Percentiles rank a stretch among this genome's conserved stretches.
Conservation (phyloP, 768 basidiomycete genomes). For the Serendipita vermifera region DNA sequence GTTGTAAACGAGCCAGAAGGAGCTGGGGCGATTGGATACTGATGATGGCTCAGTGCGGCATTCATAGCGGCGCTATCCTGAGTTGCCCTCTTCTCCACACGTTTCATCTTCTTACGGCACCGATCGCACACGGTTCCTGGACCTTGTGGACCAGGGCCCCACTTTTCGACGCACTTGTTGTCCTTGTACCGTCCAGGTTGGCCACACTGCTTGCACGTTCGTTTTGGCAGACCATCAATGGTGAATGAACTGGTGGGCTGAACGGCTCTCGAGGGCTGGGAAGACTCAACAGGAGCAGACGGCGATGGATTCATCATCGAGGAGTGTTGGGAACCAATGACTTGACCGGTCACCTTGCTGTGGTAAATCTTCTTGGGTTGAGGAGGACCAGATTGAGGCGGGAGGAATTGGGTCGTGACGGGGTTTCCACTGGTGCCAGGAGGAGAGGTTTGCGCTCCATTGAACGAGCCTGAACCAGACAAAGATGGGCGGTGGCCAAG, state of each 20-base stretch:
- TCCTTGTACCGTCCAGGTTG: conserved; percentile 62
- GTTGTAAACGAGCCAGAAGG: conserved; percentile 17
- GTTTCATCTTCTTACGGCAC: conserved; percentile 80
- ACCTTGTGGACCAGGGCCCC: conserved; percentile 74
- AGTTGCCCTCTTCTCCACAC: conserved; percentile 53
- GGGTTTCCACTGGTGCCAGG: neutral
- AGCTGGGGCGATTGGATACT: conserved; percentile 9
- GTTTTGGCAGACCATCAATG: neutral
- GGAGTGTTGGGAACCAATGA: neutral
- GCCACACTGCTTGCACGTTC: conserved; percentile 7
- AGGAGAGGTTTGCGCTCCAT: neutral
- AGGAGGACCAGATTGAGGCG: neutral
- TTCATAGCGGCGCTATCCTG: conserved; percentile 15
- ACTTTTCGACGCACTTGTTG: conserved; percentile 76
- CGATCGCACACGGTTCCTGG: conserved; percentile 77
- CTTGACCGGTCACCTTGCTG: conserved; percentile 1
- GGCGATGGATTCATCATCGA: neutral
- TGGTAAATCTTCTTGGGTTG: conserved; percentile 6
- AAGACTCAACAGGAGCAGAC: neutral
- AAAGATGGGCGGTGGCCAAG: neutral
- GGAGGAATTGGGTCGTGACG: neutral
- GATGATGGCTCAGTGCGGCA: conserved; percentile 12
- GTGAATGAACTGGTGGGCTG: neutral
- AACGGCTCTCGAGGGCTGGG: too few relatives aligned
- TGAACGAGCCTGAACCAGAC: conserved; percentile 3